Base-by-base conservation (phyloP, 2,329 filamentous ascomycete species). In the Colletotrichum tropicicola region DNA sequence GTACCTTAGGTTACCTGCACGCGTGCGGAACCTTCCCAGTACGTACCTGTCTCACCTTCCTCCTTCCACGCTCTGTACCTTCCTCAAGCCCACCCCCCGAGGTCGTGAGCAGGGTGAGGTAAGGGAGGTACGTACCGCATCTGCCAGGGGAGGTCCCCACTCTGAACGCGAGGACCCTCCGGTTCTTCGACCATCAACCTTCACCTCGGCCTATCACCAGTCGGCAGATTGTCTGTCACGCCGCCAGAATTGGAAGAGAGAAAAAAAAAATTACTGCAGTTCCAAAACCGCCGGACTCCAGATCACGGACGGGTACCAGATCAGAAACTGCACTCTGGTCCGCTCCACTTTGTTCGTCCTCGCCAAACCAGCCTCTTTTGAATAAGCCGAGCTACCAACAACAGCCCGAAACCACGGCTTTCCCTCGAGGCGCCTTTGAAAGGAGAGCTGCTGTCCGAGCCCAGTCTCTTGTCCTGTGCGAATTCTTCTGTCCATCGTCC, bases 321-420 rank as follows among this genome's bases (percentile, higher is more conserved):
- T 52, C 10, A 25, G 32, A 30, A 25, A 17, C 13, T 25, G 13
- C 32, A 54, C 28, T 15, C 8, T 21, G 23, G 23, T 23, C 37
- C 28, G 44, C 44, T 62, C 57, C 62, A 62, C 62, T 45, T 32
- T 23, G 23, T 30, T 39, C 44, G 27, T 44, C 13, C 62, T 45
- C 57, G 12, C 27, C 58, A 65, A 47, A 23, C 57, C 49, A 65
- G 37, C 57, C 57, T 55, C 44, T 37, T 51, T 56, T 25, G 62
- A 47, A 56, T 41, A 56, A 60, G 49, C 62, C 27, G 49, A 51
- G 49, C 47, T 56, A 27, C 30, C 57, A 51, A 8, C 19, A 17
- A 55, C 27, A 45, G 52, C 28, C 57, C 62, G 62, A 65, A 65
- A 62, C 49, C 62, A 51, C 62, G 58, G 57, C 49, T 56, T 51